Conservation (phyloP, 495 filamentous ascomycete species). For the Tuber umbilicatum region DNA sequence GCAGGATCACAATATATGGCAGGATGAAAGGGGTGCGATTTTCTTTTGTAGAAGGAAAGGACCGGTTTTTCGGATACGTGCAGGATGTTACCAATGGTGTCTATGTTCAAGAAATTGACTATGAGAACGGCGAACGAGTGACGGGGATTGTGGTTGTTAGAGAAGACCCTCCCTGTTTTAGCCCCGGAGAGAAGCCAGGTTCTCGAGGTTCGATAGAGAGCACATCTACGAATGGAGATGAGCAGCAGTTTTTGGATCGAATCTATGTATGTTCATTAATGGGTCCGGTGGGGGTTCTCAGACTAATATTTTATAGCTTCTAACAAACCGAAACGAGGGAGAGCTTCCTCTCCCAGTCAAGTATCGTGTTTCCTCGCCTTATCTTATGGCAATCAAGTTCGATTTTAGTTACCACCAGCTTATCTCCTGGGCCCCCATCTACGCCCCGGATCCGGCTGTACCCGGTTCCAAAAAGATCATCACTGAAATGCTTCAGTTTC, state of each 20-base stretch:
- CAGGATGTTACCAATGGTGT: conserved; percentile 16
- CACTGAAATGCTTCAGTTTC: conserved; percentile 30
- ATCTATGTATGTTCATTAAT: conserved; percentile 12
- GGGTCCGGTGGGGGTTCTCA: background rate
- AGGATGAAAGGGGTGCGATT: conserved; percentile 39
- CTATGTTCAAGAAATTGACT: conserved; percentile 33
- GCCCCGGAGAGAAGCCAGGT: background rate
- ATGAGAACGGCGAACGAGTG: conserved; percentile 25
- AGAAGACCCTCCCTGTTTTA: conserved; percentile 2
- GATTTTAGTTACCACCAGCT: conserved; percentile 38
- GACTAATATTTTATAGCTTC: conserved; percentile 12
- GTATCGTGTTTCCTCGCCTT: conserved; percentile 26
- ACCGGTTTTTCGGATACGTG: conserved; percentile 32
- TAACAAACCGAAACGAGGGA: conserved; percentile 31
- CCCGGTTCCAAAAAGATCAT: conserved; percentile 11
- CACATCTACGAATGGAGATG: conserved; percentile 12
- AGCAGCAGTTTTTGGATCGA: conserved; percentile 15
- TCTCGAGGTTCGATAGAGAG: conserved; percentile 2
- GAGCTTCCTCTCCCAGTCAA: conserved; percentile 16
- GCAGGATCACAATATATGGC: conserved; percentile 30
- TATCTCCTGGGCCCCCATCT: conserved; percentile 39
- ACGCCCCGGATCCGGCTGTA: conserved; percentile 9
- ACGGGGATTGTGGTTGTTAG: conserved; percentile 29
- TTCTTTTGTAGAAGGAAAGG: conserved; percentile 16
- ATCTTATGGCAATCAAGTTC: conserved; percentile 35